phyloP scores from a whole-genome alignment of 352 stramenopile genomes.

The Globisporangium ultimum region DNA sequence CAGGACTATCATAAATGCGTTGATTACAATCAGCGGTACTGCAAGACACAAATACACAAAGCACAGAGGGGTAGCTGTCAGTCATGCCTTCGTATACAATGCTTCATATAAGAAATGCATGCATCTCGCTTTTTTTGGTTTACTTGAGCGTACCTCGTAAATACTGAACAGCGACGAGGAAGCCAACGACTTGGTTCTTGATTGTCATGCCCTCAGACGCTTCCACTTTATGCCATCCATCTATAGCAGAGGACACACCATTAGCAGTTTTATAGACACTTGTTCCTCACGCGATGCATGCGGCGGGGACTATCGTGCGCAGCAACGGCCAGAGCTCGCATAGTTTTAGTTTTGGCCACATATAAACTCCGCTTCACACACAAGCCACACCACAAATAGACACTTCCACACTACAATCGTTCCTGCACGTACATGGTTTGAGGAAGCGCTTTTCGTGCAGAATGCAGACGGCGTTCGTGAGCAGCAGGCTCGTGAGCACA shows the following conservation, averaged over 20 bases:
- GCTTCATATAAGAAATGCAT: not conserved
- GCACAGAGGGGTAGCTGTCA: not conserved
- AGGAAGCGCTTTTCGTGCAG: constrained; percentile 88
- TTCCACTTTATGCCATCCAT: constrained; percentile 84
- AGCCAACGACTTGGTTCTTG: constrained; percentile 86
- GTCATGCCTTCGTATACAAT: too few species aligned
- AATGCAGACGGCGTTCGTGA: constrained; percentile 85
- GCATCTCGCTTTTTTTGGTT: too few species aligned
- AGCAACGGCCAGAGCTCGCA: too few species aligned
- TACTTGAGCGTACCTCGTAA: constrained; percentile 49
- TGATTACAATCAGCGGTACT: constrained; percentile 84
- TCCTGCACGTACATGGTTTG: constrained; percentile 54
- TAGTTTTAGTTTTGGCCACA: too few species aligned
- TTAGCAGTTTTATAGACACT: too few species aligned
- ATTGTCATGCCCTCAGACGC: constrained; percentile 77
- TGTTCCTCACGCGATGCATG: too few species aligned
- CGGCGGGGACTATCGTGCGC: too few species aligned
- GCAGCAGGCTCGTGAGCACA: constrained; percentile 81
- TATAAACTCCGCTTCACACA: too few species aligned
- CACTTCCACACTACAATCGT: too few species aligned
- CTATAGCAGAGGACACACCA: constrained; percentile 18
- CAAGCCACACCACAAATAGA: too few species aligned
- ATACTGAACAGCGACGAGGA: constrained; percentile 84
- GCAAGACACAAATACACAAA: not conserved
- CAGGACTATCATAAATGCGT: constrained; percentile 76